phyloP scores from a whole-genome alignment of 2,329 filamentous ascomycete species.

The Fusarium xyrophilum region DNA sequence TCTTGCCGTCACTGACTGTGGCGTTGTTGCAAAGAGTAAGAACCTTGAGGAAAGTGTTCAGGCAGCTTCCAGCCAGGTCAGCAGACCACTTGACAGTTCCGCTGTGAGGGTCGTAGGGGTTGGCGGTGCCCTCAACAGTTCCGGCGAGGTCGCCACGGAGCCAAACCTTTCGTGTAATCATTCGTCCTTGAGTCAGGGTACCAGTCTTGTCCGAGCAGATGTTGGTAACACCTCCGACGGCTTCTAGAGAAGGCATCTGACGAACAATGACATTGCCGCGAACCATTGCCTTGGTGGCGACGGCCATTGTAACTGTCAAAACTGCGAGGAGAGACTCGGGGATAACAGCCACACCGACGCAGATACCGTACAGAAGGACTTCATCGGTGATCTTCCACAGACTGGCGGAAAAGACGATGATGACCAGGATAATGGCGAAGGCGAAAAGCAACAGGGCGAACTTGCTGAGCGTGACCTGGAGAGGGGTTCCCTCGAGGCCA shows the following conservation, averaged over 20 bases:
- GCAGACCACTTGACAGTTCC: constrained; percentile 58
- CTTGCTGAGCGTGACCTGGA: constrained; percentile 85
- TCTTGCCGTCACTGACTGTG: constrained; percentile 56
- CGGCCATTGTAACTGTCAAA: constrained; percentile 74
- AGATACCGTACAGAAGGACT: constrained; percentile 67
- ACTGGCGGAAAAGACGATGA: constrained; percentile 68
- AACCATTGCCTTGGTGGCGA: constrained; percentile 70
- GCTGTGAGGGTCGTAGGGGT: constrained; percentile 68
- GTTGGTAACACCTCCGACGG: constrained; percentile 72
- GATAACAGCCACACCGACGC: constrained; percentile 68
- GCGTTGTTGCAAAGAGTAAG: constrained; percentile 69
- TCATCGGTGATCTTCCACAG: constrained; percentile 61
- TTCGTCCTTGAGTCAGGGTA: constrained; percentile 70
- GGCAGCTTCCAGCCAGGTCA: constrained; percentile 49
- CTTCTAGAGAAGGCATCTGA: constrained; percentile 70
- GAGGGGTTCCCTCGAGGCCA: constrained; percentile 76
- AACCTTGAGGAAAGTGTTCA: constrained; percentile 59
- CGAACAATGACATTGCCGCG: constrained; percentile 70
- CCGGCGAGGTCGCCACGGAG: constrained; percentile 61
- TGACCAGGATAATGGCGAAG: constrained; percentile 67
- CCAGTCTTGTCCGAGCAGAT: constrained; percentile 77
- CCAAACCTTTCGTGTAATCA: constrained; percentile 70
- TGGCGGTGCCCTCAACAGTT: constrained; percentile 60
- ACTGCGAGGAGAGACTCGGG: constrained; percentile 73
- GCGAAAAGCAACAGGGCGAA: constrained; percentile 82